Conservation (phyloP, 805 yeast genomes). For the Starmerella bacillaris region DNA sequence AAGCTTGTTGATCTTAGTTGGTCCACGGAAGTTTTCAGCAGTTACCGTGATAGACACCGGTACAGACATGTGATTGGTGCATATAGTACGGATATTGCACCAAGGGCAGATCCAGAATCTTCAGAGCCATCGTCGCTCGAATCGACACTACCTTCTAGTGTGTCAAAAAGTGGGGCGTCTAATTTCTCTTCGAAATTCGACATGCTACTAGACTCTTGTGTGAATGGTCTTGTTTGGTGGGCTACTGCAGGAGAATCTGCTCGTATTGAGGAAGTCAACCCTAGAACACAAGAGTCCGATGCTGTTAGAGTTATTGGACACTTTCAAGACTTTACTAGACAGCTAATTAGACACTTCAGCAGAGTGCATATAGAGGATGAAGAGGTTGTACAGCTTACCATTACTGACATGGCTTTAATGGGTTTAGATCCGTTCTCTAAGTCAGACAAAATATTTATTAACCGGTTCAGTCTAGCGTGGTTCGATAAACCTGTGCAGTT, state of each 20-base stretch:
- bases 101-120: too few species aligned
- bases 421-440: conserved; percentile 39
- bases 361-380: conserved; percentile 24
- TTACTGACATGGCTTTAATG: conserved; percentile 35
- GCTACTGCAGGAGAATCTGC: conserved; percentile 61
- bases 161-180: background rate
- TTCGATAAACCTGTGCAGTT: conserved; percentile 32
- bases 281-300: conserved; percentile 22
- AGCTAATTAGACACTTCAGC: conserved; percentile 26
- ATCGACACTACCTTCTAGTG: too few species aligned
- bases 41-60: conserved; percentile 18
- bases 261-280: conserved; percentile 14
- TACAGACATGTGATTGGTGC: conserved; percentile 8
- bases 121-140: too few species aligned
- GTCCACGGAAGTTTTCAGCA: conserved; percentile 1
- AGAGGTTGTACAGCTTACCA: conserved; percentile 21
- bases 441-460: conserved; percentile 30
- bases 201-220: conserved; percentile 4
- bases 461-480: conserved; percentile 30
- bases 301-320: conserved; percentile 30
- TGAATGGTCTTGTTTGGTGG: conserved; percentile 59
- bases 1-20: background rate
- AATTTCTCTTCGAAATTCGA: too few species aligned
- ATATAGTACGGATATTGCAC: too few species aligned
- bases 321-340: conserved; percentile 33